A percentile compares a stretch with the other conserved stretches of the same genome.
Conservation (phyloP, 805 yeast genomes). For the Candida morakotiae region DNA sequence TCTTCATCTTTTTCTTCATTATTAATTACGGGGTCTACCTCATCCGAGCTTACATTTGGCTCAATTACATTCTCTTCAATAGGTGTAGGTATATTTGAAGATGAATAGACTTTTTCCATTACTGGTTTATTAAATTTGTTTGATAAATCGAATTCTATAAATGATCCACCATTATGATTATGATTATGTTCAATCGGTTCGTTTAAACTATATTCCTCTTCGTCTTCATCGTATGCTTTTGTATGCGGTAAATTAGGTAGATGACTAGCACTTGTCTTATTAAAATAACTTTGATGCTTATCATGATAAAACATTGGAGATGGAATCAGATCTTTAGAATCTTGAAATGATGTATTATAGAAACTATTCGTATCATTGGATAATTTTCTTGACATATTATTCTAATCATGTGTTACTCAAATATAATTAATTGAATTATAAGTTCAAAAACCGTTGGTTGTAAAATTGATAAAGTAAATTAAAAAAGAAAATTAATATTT, state of each 20-base stretch:
- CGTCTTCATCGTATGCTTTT: conserved; percentile 2
- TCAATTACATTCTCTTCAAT: not conserved
- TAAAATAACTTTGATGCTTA: conserved; percentile 1
- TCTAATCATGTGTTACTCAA: conserved; percentile 3
- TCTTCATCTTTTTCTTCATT: conserved; percentile 19
- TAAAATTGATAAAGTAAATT: not conserved
- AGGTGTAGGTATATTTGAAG: conserved; percentile 1
- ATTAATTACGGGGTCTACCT: not conserved
- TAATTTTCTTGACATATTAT: conserved; percentile 5
- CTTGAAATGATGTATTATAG: not conserved
- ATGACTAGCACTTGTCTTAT: conserved; percentile 5
- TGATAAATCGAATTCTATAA: conserved; percentile 9
- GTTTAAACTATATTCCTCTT: not conserved
- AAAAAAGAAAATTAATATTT: not conserved
- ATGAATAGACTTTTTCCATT: conserved; percentile 5
- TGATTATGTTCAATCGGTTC: not conserved
- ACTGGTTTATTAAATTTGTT: conserved; percentile 2
- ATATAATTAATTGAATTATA: no score
- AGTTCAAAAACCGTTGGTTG: conserved; percentile 1
- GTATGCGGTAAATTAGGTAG: conserved; percentile 9
- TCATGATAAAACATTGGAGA: conserved; percentile 1
- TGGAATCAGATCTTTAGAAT: conserved; percentile 4
- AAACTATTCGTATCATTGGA: conserved; percentile 4
- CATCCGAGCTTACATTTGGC: no score
- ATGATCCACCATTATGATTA: not conserved